phyloP scores from a whole-genome alignment of 2,329 filamentous ascomycete genomes.

The Colletotrichum eremochloae region DNA sequence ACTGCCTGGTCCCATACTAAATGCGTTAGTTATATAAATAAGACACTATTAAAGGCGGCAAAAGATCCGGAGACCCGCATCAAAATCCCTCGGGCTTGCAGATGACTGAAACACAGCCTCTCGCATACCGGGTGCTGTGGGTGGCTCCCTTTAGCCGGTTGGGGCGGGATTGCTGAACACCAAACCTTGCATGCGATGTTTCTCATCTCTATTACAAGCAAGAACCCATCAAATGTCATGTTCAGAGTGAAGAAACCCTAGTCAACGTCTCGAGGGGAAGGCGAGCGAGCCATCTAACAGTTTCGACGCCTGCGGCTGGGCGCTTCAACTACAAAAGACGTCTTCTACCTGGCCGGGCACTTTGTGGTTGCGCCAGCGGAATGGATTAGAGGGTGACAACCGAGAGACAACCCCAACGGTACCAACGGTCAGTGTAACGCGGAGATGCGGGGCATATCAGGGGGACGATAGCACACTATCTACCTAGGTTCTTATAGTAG shows the following conservation, averaged over 20 bases:
- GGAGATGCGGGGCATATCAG: slow-evolving; percentile 25
- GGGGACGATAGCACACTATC: background rate
- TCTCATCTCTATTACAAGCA: background rate
- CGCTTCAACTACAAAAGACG: background rate
- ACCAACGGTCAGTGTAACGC: slow-evolving; percentile 14
- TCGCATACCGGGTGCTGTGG: background rate
- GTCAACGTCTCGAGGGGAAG: background rate
- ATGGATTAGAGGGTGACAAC: background rate
- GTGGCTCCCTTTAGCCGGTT: slow-evolving; percentile 14
- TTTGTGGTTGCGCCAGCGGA: background rate
- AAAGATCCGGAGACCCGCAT: background rate
- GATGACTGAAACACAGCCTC: slow-evolving; percentile 12
- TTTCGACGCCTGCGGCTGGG: background rate
- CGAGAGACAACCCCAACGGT: background rate
- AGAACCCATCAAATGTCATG: background rate
- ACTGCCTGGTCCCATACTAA: background rate
- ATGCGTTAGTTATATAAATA: background rate
- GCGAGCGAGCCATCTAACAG: background rate
- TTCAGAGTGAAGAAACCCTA: background rate
- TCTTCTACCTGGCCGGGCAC: background rate
- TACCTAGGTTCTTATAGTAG: too few species aligned
- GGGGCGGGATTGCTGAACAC: background rate
- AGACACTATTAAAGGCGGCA: background rate
- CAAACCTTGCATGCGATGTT: background rate
- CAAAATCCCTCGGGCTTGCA: background rate